Evolutionary conservation across 495 filamentous ascomycete species (phyloP).

Genomic region (Paragyromitra xinjiangensis): DNA sequence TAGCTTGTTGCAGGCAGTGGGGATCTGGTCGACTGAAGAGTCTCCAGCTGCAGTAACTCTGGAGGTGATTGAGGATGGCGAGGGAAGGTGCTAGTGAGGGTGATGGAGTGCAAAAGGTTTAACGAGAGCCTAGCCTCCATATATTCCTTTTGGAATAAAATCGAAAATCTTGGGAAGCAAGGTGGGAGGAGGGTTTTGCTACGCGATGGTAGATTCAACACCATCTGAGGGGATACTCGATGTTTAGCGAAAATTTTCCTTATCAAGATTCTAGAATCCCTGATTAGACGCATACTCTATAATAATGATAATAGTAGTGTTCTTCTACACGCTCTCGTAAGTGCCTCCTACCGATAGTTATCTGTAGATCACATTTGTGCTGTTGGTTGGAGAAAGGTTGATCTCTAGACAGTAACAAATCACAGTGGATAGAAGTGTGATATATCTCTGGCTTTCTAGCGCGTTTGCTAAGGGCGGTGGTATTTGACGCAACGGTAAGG

Average conservation of each 20-base stretch:
- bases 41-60: background rate
- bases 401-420: too few relatives aligned
- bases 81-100: background rate
- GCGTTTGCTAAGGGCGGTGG: too few relatives aligned
- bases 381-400: too few relatives aligned
- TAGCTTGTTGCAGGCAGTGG: slow-evolving; percentile 39
- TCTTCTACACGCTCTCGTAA: too few relatives aligned
- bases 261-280: background rate
- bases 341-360: too few relatives aligned
- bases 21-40: slow-evolving; percentile 31
- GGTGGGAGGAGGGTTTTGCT: too few relatives aligned
- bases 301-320: too few relatives aligned
- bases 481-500: too few relatives aligned
- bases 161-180: background rate
- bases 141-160: background rate
- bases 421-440: too few relatives aligned
- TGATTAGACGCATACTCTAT: background rate
- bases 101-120: background rate
- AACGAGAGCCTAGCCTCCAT: background rate
- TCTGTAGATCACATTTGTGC: too few relatives aligned
- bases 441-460: too few relatives aligned
- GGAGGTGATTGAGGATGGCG: background rate
- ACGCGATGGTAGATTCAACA: background rate
- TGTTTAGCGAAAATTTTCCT: background rate
- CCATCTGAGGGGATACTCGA: background rate